Percentiles rank a stretch among this genome's conserved stretches.
phyloP scores from a whole-genome alignment of 768 basidiomycete genomes.

The Tephrocybe sp. region DNA sequence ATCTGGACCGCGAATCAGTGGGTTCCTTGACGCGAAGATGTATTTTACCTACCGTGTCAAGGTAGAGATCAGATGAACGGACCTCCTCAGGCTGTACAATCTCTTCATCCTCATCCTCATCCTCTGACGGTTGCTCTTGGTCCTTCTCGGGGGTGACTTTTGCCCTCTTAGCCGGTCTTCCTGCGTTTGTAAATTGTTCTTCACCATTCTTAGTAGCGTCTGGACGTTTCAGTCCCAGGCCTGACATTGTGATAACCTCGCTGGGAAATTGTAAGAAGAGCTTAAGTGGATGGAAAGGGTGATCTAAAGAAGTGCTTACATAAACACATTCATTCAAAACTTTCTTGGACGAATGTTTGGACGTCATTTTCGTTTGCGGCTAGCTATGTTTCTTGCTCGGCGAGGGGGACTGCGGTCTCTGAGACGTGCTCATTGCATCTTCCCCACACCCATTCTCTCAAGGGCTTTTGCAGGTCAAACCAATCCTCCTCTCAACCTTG shows the following conservation, averaged over 20 bases:
- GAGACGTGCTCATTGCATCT: background rate
- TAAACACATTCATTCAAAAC: slow-evolving; percentile 6
- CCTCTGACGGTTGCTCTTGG: slow-evolving; percentile 6
- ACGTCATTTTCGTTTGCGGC: background rate
- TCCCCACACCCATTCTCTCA: background rate
- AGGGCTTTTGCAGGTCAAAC: slow-evolving; percentile 33
- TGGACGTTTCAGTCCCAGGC: slow-evolving; percentile 8
- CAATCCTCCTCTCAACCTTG: slow-evolving; percentile 64
- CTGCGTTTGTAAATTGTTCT: slow-evolving; percentile 13
- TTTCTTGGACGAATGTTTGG: too few relatives aligned
- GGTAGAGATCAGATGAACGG: slow-evolving; percentile 82
- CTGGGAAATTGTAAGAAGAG: too few relatives aligned
- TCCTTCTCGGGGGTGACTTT: slow-evolving; percentile 15
- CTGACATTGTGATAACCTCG: background rate
- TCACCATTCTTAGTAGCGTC: slow-evolving; percentile 11
- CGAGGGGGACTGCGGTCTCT: slow-evolving; percentile 3
- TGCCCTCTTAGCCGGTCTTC: slow-evolving; percentile 37
- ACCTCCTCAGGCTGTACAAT: slow-evolving; percentile 29
- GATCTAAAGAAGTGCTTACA: slow-evolving; percentile 2
- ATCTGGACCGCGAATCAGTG: slow-evolving; percentile 53
- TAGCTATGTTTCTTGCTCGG: slow-evolving; percentile 18
- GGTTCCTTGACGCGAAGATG: slow-evolving; percentile 12
- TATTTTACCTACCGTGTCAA: slow-evolving; percentile 76
- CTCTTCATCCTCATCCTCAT: slow-evolving; percentile 32
- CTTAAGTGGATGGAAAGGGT: too few relatives aligned